Conservation (phyloP, 495 filamentous ascomycete species). For the Neurospora terricola region DNA sequence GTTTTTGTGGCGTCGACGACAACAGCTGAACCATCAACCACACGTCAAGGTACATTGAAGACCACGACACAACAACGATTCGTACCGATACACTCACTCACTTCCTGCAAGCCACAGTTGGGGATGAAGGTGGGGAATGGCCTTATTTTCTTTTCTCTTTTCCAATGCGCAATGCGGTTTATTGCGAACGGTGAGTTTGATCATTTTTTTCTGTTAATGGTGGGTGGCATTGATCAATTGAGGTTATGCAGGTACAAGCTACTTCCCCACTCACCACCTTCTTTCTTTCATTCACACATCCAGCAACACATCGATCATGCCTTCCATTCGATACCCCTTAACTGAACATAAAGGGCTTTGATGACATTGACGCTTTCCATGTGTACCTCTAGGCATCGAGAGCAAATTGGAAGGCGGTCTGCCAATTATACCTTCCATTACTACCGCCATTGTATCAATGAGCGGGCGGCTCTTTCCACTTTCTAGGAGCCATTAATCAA, state of each 20-base stretch:
- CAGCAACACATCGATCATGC: not conserved
- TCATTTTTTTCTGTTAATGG: not conserved
- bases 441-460: not conserved
- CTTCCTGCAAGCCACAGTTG: not conserved
- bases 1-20: not conserved
- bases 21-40: not conserved
- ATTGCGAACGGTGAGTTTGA: not conserved
- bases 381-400: not conserved
- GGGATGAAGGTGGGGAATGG: not conserved
- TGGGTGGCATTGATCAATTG: not conserved
- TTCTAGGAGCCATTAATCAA: not conserved
- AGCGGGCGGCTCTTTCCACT: not conserved
- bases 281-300: not conserved
- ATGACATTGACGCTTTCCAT: not conserved
- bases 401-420: not conserved
- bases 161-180: not conserved
- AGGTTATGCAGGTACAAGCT: not conserved
- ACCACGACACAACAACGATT: not conserved
- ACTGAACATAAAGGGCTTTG: not conserved
- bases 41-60: not conserved
- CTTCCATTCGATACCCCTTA: not conserved
- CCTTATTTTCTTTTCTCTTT: not conserved
- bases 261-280: not conserved
- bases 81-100: not conserved
- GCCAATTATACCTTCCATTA: not conserved